Evolutionary conservation across 371 early-diverging fungal species (phyloP), one percentile per base, ranked within the genome.

Genomic region (Mucor velutinosus): DNA sequence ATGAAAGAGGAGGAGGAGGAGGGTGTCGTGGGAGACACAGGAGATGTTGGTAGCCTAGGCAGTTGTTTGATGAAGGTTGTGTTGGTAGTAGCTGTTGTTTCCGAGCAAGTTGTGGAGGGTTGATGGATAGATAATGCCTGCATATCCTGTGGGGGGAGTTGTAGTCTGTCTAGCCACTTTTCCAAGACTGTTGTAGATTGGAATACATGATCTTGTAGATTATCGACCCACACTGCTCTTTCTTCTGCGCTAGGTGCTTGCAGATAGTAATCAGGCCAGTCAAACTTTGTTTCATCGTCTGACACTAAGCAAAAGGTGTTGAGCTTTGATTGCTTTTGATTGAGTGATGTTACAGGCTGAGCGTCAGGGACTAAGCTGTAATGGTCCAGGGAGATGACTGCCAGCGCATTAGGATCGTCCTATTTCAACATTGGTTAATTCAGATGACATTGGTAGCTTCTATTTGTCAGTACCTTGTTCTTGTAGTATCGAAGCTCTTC

Each of bases 131-230:
- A 53, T 53, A 45, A 19, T 45, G n/a, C 61, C 10, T 37, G 37
- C 11, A 57, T 33, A n/a, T 67, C 58, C 19, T 62, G 21, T 37
- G 21, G 19, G 7, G 73, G 71, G 14, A 81, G 66, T 11, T 81
- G 75, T 15, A 79, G 59, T 58, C 79, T 51, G 27, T 76, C 74
- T 2, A 81, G 63, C 82, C 82, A 81, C 56, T 81, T 81, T 21
- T 81, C 82, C 15, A 81, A 70, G 1, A 81, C 79, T 49, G 77
- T 81, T 4, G 57, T 61, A 51, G 74, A 69, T 23, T 73, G 68
- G 3, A 53, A n/a, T 25, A 75, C 64, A 21, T 74, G 64, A 43
- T 57, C 30, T 25, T 77, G 65, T 45, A 81, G 43, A 14, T 57
- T 57, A 5, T 68, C 59, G 25, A 77, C 64, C 82, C 82, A 81